A percentile compares a stretch with the other conserved stretches of the same genome.
Conservation (phyloP, 2,329 filamentous ascomycete species). For the Dactylellina leptospora region DNA sequence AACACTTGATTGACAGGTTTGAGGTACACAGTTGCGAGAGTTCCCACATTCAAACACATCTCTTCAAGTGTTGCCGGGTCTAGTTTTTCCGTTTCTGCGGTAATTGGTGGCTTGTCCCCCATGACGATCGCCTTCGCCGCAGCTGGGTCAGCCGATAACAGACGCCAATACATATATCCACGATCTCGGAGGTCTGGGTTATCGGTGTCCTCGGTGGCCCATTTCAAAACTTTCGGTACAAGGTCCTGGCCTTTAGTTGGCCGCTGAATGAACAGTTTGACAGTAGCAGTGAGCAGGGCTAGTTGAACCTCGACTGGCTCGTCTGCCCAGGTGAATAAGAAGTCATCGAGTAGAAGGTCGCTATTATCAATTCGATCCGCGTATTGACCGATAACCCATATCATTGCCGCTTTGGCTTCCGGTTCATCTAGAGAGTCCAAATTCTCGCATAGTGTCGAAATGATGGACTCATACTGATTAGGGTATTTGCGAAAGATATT, state of each 20-base stretch:
- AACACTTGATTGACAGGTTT: conserved; percentile 98
- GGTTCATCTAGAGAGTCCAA: conserved; percentile 96
- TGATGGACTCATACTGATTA: conserved; percentile 98
- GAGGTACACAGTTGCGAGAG: conserved; percentile 93
- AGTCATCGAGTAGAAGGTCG: conserved; percentile 91
- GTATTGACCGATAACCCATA: conserved; percentile 99
- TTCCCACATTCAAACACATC: conserved; percentile 95
- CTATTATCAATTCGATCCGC: conserved; percentile 97
- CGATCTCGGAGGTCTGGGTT: conserved; percentile 95
- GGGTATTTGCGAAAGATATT: conserved; percentile 99
- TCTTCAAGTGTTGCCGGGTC: conserved; percentile 92
- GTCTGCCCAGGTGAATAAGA: conserved; percentile 90
- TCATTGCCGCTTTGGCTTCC: conserved; percentile 97
- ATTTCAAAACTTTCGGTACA: conserved; percentile 93
- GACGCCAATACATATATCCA: conserved; percentile 99
- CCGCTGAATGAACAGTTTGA: conserved; percentile 96
- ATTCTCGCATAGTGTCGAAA: conserved; percentile 92
- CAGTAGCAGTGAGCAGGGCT: conserved; percentile 90
- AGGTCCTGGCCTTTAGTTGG: conserved; percentile 93
- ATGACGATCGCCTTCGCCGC: conserved; percentile 89
- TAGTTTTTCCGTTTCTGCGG: conserved; percentile 91
- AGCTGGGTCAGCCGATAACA: conserved; percentile 89
- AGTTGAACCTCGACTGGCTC: conserved; percentile 96
- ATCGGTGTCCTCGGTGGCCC: conserved; percentile 99
- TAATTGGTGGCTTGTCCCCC: conserved; percentile 96